Conservation (phyloP, 2,329 filamentous ascomycete genomes). For the Colletotrichum abscissum region DNA sequence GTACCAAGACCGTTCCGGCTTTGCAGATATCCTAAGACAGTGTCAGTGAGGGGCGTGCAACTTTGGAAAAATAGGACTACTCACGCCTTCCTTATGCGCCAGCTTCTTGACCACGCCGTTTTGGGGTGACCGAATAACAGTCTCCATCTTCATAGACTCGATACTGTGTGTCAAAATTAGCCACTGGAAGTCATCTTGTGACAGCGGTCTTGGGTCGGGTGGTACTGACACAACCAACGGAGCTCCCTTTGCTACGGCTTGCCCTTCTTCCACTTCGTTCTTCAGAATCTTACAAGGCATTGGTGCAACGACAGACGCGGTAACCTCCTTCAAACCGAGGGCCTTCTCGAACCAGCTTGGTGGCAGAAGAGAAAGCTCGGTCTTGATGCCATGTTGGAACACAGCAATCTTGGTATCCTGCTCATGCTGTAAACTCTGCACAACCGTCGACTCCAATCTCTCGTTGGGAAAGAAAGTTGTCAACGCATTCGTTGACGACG, state of each 20-base stretch:
- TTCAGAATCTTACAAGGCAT: slow-evolving; percentile 98
- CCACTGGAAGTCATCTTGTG: background rate
- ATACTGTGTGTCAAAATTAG: slow-evolving; percentile 61
- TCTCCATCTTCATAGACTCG: slow-evolving; percentile 93
- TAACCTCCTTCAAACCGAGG: slow-evolving; percentile 81
- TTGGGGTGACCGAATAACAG: slow-evolving; percentile 82
- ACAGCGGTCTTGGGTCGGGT: background rate
- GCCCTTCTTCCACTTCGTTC: slow-evolving; percentile 87
- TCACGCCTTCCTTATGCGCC: slow-evolving; percentile 79
- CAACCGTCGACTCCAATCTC: slow-evolving; percentile 81
- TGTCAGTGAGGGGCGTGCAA: slow-evolving; percentile 36
- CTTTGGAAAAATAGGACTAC: slow-evolving; percentile 42
- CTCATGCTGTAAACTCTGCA: slow-evolving; percentile 63
- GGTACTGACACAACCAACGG: slow-evolving; percentile 81
- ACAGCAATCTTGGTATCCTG: slow-evolving; percentile 75
- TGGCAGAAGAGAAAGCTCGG: slow-evolving; percentile 65
- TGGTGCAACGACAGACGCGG: slow-evolving; percentile 87
- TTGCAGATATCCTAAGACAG: slow-evolving; percentile 77
- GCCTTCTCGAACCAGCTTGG: slow-evolving; percentile 91
- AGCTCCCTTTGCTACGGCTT: slow-evolving; percentile 85
- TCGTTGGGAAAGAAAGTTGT: slow-evolving; percentile 85
- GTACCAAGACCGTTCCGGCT: slow-evolving; percentile 78
- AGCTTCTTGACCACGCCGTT: slow-evolving; percentile 77
- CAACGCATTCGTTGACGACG: slow-evolving; percentile 52
- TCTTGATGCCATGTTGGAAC: slow-evolving; percentile 77